A percentile compares a stretch with the other conserved stretches of the same genome.
Evolutionary conservation across 2,329 filamentous ascomycete species (phyloP).

Genomic region (Penicillium sp.): DNA sequence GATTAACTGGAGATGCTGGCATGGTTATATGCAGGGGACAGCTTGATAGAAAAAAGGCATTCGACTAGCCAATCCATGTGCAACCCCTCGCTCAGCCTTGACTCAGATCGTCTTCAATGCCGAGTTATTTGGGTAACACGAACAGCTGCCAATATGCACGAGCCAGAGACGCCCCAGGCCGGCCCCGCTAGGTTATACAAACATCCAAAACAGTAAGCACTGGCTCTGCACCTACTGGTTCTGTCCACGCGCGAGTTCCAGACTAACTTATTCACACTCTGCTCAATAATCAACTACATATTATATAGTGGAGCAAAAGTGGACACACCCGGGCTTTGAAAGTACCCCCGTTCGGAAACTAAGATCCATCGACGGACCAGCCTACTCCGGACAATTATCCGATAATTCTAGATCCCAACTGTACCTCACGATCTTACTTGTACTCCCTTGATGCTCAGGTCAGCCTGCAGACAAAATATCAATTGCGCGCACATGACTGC

Average conservation of each 20-base stretch:
- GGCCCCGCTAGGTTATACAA: slow-evolving; percentile 4
- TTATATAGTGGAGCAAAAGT: slow-evolving; percentile 1
- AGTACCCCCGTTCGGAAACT: slow-evolving; percentile 1
- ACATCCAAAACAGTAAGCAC: neutral
- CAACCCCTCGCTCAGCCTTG: neutral
- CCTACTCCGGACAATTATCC: neutral
- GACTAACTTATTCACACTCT: neutral
- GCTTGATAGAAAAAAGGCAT: neutral
- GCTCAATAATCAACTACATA: slow-evolving; percentile 3
- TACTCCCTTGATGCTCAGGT: neutral
- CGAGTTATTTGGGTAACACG: neutral
- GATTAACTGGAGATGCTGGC: too few species aligned
- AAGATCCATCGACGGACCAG: neutral
- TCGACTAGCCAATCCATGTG: neutral
- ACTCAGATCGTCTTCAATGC: neutral
- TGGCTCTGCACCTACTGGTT: slow-evolving; percentile 1
- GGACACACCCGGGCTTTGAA: slow-evolving; percentile 1
- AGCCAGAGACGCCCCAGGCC: too few species aligned
- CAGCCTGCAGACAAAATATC: neutral
- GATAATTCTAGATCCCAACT: neutral
- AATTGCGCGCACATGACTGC: neutral
- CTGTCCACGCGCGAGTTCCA: neutral
- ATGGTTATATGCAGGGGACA: neutral
- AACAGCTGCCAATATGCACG: neutral
- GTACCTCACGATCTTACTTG: neutral